Base-by-base conservation (phyloP, 2,329 filamentous ascomycete genomes). In the Fusarium sp. region DNA sequence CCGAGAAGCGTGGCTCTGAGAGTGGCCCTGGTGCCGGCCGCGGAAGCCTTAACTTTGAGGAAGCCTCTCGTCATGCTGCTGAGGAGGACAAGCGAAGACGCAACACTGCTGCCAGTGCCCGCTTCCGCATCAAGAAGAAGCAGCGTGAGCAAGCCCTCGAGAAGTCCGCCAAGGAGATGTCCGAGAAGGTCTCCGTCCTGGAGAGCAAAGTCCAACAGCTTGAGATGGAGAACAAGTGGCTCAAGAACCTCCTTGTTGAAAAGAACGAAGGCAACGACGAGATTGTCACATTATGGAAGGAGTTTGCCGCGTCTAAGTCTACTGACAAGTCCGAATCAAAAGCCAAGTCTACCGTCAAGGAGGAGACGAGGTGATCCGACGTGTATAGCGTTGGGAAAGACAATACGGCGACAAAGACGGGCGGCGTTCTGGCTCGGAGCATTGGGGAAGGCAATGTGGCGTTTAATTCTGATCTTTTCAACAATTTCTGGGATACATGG, bases 121-220 rank as follows among this genome's bases (percentile, higher is more conserved):
- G 94, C 55, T 97, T 97, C 88, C 92, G 94, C 67, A 91, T 96
- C 80, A 97, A 97, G 90, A 97, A 97, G 91, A 97, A 97, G 90
- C 93, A 96, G 84, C 92, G 94, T 56, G 94, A 97, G 85, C 93
- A 95, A 82, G 92, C 93, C 14, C 90, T 97, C 58, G 93, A 95
- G 82, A 91, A 90, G 78, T 92, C 90, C 7, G 91, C 94, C 77
- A 94, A 95, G 82, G 94, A 97, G 75, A 93, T 95, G 83, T 90
- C 90, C 33, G 93, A 96, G 50, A 95, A 95, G 84, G 92, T 95
- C 57, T 86, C 89, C 24, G 85, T 86, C 24, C 87, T 97, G 12
- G 93, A 97, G 83, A 87, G 87, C 77, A 90, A 90, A 65, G 91
- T 96, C 61, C 88, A 89, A 65, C 91, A 94, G 78, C 88, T 95